Evolutionary conservation across 2,329 filamentous ascomycete genomes (phyloP).

Genomic region (Albifimbria verrucaria): DNA sequence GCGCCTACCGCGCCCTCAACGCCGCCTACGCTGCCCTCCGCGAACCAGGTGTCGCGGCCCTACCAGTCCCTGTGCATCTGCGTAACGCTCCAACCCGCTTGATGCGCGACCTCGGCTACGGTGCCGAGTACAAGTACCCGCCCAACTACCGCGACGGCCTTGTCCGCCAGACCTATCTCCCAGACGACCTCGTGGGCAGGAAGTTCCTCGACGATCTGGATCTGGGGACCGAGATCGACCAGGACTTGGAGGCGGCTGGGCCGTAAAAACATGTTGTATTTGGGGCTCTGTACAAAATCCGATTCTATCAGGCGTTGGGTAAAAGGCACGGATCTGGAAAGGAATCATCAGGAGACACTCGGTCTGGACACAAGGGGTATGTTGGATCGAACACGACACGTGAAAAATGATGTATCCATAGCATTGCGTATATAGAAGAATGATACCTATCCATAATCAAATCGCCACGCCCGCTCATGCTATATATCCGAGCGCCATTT

Average conservation of each 20-base stretch:
- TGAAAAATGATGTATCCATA: no score
- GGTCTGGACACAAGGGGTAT: no score
- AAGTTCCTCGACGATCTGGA: conserved; percentile 77
- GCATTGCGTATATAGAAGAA: neutral
- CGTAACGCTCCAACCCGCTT: conserved; percentile 87
- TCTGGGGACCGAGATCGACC: conserved; percentile 75
- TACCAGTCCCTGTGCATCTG: conserved; percentile 84
- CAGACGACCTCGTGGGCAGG: conserved; percentile 66
- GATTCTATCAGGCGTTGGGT: neutral
- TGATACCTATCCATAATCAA: neutral
- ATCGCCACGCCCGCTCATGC: no score
- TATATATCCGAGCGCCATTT: no score
- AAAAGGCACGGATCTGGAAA: neutral
- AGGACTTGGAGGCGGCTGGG: conserved; percentile 50
- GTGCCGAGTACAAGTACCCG: conserved; percentile 93
- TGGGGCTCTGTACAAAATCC: neutral
- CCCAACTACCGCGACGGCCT: conserved; percentile 81
- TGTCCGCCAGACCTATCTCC: conserved; percentile 88
- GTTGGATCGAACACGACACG: no score
- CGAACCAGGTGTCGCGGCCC: conserved; percentile 76
- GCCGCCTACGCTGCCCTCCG: conserved; percentile 75
- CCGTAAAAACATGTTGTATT: neutral
- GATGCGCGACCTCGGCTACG: conserved; percentile 91
- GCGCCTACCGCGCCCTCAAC: conserved; percentile 77
- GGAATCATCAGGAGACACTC: no score